These are phyloP conservation scores for Diaporthe longicolla DNA, from an alignment of 2,329 filamentous ascomycete species.

Conservation along the genomic window DNA sequence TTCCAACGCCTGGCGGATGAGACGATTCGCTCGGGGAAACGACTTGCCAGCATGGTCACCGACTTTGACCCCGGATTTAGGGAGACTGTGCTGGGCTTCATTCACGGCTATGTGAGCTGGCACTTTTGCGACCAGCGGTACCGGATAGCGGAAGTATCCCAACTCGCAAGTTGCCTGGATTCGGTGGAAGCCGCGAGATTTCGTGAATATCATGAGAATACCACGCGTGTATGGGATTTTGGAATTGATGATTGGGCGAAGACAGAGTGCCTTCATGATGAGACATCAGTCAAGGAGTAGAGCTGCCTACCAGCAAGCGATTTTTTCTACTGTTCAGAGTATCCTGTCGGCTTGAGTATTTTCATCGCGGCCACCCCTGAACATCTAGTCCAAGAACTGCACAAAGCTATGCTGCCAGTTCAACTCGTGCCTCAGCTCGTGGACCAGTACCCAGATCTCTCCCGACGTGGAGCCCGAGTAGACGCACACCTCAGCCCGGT, in stretches of 20 bases:
- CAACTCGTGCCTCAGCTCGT: constrained; percentile 30
- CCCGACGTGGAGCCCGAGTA: constrained; percentile 7
- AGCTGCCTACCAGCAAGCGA: not conserved
- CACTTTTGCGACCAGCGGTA: constrained; percentile 2
- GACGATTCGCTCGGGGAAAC: not conserved
- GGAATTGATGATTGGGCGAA: not conserved
- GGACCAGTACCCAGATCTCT: not conserved
- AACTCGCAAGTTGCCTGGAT: not conserved
- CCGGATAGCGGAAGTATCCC: not conserved
- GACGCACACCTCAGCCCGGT: too few species aligned
- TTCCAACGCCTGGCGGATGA: constrained; percentile 3
- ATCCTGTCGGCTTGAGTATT: not conserved
- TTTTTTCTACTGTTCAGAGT: not conserved
- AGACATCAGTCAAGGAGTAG: not conserved
- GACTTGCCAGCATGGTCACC: not conserved
- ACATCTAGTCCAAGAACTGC: constrained; percentile 23
- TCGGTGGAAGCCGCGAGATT: not conserved
- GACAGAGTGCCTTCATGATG: not conserved
- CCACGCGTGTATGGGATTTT: not conserved
- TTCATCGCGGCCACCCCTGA: not conserved
- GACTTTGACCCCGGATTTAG: not conserved
- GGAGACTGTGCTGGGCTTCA: not conserved
- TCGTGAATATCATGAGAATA: not conserved
- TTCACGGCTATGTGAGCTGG: not conserved
- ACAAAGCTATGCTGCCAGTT: constrained; percentile 34